Evolutionary conservation across 1,284 basidiomycete genomes (phyloP), one percentile per base, ranked within the genome.

Genomic region (Fomitopsis pinicola): DNA sequence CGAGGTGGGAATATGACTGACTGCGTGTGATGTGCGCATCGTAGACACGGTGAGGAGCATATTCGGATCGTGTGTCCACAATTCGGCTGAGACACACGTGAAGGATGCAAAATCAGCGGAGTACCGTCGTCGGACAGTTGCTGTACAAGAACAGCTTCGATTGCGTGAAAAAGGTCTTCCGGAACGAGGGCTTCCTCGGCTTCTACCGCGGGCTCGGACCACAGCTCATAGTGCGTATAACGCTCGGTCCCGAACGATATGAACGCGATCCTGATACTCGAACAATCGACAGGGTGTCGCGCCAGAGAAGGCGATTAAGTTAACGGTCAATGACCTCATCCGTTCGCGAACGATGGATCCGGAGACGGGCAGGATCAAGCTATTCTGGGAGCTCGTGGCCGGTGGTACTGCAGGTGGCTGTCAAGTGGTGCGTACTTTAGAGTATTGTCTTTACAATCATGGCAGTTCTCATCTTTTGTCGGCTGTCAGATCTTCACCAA

Each of bases 141-240:
- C 76, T 97, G 57, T 98, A 98, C 80, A 92, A 94, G 78, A 97
- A 97, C 80, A 95, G 93, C 68, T 73, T 91, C 54, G 97, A 99
- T 74, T 99, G 97, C 74, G 91, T 96, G 44, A 83, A 85, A 69
- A 98, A 97, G 74, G 97, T 99, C 42, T 88, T 98, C 75, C 85
- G 87, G 61, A 98, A 98, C 74, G 97, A 99, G 78, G 96, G 94
- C 26, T 86, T 97, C 68, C 63, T 94, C 8, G 97, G 96, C 8
- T 99, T 99, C 78, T 99, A 99, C 77, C 90, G 96, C 45, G 97
- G 97, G 60, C 85, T 99, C 57, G 89, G 95, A 7, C 97, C 97
- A 44, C 97, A 99, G 73, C 83, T 99, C 59, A 84, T 99, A 67
- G 92, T 92, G 69, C 63, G 89, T 76, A 17, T 8, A 58, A 28